A percentile compares a stretch with the other conserved stretches of the same genome.
These are phyloP conservation scores for Pichia cabralensis DNA, from an alignment of 805 yeast genomes.

Conservation along the genomic window DNA sequence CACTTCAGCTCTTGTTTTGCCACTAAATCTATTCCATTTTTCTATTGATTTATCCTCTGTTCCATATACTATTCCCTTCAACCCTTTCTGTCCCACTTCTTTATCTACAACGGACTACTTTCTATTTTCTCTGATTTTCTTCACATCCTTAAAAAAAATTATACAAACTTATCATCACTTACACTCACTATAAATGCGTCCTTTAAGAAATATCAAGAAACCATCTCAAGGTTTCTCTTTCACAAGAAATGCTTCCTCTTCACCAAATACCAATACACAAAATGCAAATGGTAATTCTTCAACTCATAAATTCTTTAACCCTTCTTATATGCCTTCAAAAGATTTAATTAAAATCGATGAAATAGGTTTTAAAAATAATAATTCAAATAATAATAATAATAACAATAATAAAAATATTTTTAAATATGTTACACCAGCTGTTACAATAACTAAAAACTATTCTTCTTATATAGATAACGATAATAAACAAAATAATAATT, in stretches of 20 bases:
- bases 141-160: no score
- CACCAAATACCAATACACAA: slow-evolving; percentile 10
- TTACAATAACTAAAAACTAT: slow-evolving; percentile 23
- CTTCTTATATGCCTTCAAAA: slow-evolving; percentile 24
- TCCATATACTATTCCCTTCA: no score
- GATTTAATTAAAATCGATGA: slow-evolving; percentile 23
- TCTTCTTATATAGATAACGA: slow-evolving; percentile 10
- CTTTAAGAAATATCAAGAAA: slow-evolving; percentile 15
- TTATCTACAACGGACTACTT: no score
- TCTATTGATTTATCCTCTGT: no score
- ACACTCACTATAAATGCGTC: no score
- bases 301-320: slow-evolving; percentile 27
- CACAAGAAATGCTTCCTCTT: slow-evolving; percentile 10
- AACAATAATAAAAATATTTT: slow-evolving; percentile 15
- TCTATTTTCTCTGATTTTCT: no score
- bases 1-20: no score
- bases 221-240: slow-evolving; percentile 11
- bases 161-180: no score
- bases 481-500: slow-evolving; percentile 9
- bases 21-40: no score
- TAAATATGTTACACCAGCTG: slow-evolving; percentile 17
- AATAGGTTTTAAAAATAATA: slow-evolving; percentile 15
- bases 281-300: not conserved
- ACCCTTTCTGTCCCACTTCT: no score
- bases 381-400: slow-evolving; percentile 7